A percentile compares a stretch with the other conserved stretches of the same genome.
Evolutionary conservation across 1,284 basidiomycete genomes (phyloP).

Genomic region (Cutaneotrichosporon cyanovorans): DNA sequence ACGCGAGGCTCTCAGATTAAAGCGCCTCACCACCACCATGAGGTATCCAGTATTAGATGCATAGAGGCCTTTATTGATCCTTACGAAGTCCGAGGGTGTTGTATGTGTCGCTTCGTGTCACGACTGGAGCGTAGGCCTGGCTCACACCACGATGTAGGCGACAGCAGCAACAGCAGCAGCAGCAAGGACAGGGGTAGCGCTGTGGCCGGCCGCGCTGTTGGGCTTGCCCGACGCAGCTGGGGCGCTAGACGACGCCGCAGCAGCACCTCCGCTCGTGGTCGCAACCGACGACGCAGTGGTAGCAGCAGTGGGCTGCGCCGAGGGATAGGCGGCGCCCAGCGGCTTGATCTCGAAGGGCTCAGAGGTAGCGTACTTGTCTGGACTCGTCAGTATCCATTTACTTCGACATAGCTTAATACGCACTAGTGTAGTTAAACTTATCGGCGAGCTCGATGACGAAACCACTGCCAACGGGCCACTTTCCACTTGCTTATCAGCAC

Average conservation of each 20-base stretch:
- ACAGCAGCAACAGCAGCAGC: constrained; percentile 10
- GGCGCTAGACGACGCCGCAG: not conserved
- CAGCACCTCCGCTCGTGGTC: not conserved
- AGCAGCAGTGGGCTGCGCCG: not conserved
- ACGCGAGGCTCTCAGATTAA: too few relatives aligned
- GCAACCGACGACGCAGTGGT: not conserved
- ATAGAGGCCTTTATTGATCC: too few relatives aligned
- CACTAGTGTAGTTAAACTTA: not conserved
- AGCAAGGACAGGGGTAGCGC: not conserved
- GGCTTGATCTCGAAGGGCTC: constrained; percentile 61
- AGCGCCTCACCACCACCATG: too few relatives aligned
- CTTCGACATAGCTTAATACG: not conserved
- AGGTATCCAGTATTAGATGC: too few relatives aligned
- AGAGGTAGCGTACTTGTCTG: constrained; percentile 58
- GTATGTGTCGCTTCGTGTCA: too few relatives aligned
- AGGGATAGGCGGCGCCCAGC: constrained; percentile 38
- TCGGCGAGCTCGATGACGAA: not conserved
- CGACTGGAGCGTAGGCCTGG: too few relatives aligned
- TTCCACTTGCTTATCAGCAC: too few relatives aligned
- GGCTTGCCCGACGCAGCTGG: not conserved
- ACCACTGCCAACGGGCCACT: not conserved
- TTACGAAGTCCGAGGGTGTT: too few relatives aligned
- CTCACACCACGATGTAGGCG: constrained; percentile 9
- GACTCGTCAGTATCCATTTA: constrained; percentile 1
- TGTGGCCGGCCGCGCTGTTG: constrained; percentile 1